These are phyloP conservation scores for Paecilomyces fulvus DNA, from an alignment of 2,329 filamentous ascomycete species.

Conservation along the genomic window DNA sequence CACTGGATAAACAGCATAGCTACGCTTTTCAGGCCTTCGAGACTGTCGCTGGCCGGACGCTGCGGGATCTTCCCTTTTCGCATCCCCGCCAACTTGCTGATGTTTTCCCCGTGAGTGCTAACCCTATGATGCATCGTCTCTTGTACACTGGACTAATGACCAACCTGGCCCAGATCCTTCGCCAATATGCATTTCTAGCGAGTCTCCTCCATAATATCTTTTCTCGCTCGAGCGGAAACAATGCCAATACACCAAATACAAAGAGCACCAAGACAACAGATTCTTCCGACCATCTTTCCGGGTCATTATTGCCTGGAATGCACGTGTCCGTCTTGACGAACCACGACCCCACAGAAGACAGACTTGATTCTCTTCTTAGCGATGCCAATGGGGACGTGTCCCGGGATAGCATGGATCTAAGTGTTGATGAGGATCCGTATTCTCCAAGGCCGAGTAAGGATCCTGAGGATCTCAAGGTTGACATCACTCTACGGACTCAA, in stretches of 20 bases:
- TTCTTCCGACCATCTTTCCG: conserved; percentile 2
- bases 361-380: conserved; percentile 48
- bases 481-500: conserved; percentile 31
- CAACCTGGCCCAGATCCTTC: conserved; percentile 23
- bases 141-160: conserved; percentile 2
- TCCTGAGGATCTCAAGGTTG: conserved; percentile 24
- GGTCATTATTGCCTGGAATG: conserved; percentile 2
- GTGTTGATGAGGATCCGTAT: not conserved
- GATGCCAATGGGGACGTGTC: not conserved
- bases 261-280: conserved; percentile 2
- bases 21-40: conserved; percentile 38
- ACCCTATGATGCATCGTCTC: not conserved
- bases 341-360: conserved; percentile 35
- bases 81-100: conserved; percentile 39
- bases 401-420: not conserved
- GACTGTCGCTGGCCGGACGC: conserved; percentile 30
- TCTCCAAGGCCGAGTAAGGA: not conserved
- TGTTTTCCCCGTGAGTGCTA: conserved; percentile 30
- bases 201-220: conserved; percentile 32
- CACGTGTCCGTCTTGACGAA: conserved; percentile 30
- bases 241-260: conserved; percentile 6
- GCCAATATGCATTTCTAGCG: conserved; percentile 36
- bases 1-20: conserved; percentile 26
- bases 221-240: conserved; percentile 10
- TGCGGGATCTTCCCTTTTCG: conserved; percentile 35